Evolutionary conservation across 768 basidiomycete genomes (phyloP), one percentile per base, ranked within the genome.

Genomic region (Lentinula sp.): DNA sequence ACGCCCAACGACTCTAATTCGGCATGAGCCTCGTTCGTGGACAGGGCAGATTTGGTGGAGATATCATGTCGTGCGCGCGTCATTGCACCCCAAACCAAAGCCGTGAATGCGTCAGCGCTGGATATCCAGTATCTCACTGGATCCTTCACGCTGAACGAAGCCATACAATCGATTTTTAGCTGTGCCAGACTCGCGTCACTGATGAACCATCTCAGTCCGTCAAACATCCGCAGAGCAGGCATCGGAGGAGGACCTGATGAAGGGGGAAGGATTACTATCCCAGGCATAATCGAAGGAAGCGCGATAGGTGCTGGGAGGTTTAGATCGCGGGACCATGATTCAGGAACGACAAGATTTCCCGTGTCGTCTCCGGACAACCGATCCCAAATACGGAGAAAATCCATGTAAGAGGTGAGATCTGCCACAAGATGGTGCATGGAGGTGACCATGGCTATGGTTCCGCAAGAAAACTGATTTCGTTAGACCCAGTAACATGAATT

Each of bases 41-140:
- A 16, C 9, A 56, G 39, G 4, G 40, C 4, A 23, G 46, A 0
- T 50, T 48, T 49, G 3, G 31, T 48, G 13, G 45, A 16, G 5
- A 49, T 48, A 6, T n/a, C 23, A 9, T 60, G 40, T 49, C 59
- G 59, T 15, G 49, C 59, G 10, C 59, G 59, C 16, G 59, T 60
- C 49, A 51, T 42, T n/a, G 59, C 59, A n/a, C 49, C 59, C 59
- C 59, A 60, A 7, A 60, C 48, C n/a, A 60, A n/a, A 37, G 59
- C 59, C 4, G 59, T 52, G 23, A 60, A 52, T 39, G 59, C 59
- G 28, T 60, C 59, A 52, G 49, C 49, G 28, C 37, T 60, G 49
- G 59, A 60, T 11, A 60, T 60, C 59, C 59, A 60, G 1, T 10
- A 28, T 34, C n/a, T 42, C 7, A n/a, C 23, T 32, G 16, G 28